Percentiles rank a stretch among this genome's conserved stretches.
phyloP scores from a whole-genome alignment of 202 grass and related monocot species.

The Hordeum pubiflorum region DNA sequence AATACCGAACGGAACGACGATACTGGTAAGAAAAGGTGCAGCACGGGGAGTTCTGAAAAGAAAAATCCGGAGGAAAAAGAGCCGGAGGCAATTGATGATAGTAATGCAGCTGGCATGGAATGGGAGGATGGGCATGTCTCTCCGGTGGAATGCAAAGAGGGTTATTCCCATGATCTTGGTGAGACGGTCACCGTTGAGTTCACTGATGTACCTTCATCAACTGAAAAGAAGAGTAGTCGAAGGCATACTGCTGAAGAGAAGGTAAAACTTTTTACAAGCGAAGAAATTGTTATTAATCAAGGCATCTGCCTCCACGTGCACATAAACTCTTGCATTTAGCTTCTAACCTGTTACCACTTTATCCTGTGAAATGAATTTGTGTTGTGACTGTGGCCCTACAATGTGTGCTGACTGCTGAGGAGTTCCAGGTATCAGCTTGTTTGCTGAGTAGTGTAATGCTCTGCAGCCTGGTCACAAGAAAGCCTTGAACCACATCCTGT shows the following conservation, averaged over 20 bases:
- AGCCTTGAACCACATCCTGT: not conserved
- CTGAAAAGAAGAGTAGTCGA: conserved; percentile 50
- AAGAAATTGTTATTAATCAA: not conserved
- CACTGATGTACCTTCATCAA: conserved; percentile 48
- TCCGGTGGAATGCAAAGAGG: conserved; percentile 18
- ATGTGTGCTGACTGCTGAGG: not conserved
- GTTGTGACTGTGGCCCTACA: not conserved
- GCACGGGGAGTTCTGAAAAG: not conserved
- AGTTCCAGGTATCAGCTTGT: not conserved
- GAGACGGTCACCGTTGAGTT: conserved; percentile 75
- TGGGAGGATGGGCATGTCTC: conserved; percentile 82
- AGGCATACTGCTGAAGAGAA: conserved; percentile 73
- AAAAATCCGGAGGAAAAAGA: conserved; percentile 13
- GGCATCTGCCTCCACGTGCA: not conserved
- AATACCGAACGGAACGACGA: conserved; percentile 12
- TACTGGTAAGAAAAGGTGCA: conserved; percentile 14
- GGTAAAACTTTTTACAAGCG: conserved; percentile 24
- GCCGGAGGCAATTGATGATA: not conserved
- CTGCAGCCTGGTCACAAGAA: not conserved
- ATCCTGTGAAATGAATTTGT: not conserved
- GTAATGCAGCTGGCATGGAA: conserved; percentile 51
- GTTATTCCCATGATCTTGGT: conserved; percentile 46
- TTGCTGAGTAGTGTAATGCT: conserved; percentile 1
- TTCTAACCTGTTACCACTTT: not conserved
- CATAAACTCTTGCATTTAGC: not conserved